A percentile compares a stretch with the other conserved stretches of the same genome.
Evolutionary conservation across 176 grass and related monocot species (phyloP).

Genomic region (Ensete ventricosum): DNA sequence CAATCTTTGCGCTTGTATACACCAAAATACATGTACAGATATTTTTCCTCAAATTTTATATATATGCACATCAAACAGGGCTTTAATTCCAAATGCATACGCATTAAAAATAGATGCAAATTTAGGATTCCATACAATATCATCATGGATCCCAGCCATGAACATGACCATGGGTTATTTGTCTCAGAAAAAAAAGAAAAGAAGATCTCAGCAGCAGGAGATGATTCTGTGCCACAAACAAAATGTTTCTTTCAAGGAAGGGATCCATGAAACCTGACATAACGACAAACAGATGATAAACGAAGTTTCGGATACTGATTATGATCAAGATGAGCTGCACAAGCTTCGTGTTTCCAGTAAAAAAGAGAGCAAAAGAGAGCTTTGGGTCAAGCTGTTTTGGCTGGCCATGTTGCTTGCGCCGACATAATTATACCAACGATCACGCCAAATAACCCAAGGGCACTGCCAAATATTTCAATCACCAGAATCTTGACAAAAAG

Average conservation of each 20-base stretch:
- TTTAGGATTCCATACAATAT: not conserved
- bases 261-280: not conserved
- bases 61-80: too few relatives aligned
- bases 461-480: constrained; percentile 98
- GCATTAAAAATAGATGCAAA: too few relatives aligned
- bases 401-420: constrained; percentile 84
- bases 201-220: not conserved
- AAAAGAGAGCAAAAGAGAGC: not conserved
- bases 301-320: too few relatives aligned
- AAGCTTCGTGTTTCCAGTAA: not conserved
- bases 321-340: not conserved
- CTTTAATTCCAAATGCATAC: too few relatives aligned
- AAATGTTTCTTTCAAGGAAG: not conserved
- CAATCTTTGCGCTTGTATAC: too few relatives aligned
- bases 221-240: not conserved
- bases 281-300: too few relatives aligned
- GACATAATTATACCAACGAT: constrained; percentile 99
- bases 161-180: not conserved
- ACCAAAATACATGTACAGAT: too few relatives aligned
- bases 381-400: constrained; percentile 27
- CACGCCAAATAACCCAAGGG: constrained; percentile 85
- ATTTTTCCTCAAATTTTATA: too few relatives aligned
- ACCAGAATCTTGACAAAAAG: constrained; percentile 97
- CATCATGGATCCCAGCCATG: not conserved
- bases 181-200: not conserved